A percentile compares a stretch with the other conserved stretches of the same genome.
Conservation (phyloP, 768 basidiomycete genomes). For the Boletus rex-veris region DNA sequence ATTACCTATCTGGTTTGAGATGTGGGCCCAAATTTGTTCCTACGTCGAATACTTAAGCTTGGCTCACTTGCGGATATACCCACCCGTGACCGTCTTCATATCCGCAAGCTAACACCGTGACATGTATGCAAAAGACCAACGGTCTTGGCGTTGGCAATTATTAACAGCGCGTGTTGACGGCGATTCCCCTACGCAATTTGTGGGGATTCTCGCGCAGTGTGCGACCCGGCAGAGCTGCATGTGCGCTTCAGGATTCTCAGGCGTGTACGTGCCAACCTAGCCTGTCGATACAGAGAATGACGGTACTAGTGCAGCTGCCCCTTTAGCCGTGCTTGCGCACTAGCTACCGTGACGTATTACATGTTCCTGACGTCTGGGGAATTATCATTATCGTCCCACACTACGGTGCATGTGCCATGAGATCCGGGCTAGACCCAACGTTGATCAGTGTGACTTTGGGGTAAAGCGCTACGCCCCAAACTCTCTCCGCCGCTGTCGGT, state of each 20-base stretch:
- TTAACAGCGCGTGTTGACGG: constrained; percentile 3
- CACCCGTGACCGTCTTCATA: neutral
- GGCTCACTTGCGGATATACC: too few species aligned
- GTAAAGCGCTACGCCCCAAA: neutral
- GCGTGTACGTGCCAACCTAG: neutral
- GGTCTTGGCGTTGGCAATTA: neutral
- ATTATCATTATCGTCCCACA: neutral
- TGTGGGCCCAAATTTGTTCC: neutral
- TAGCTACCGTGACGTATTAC: neutral
- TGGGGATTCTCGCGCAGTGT: neutral
- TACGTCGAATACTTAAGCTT: neutral
- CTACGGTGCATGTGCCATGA: neutral
- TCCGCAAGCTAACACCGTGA: constrained; percentile 1
- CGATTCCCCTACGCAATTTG: neutral
- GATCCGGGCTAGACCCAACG: neutral
- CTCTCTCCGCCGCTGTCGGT: neutral
- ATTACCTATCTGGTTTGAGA: neutral
- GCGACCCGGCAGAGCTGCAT: neutral
- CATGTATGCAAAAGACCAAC: neutral
- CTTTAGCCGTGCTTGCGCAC: neutral
- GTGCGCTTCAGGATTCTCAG: neutral
- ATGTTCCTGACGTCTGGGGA: neutral
- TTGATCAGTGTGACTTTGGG: too few species aligned
- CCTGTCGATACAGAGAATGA: neutral
- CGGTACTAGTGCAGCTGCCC: neutral